Conservation (phyloP, 805 yeast species). For the Komagataella ulmi region DNA sequence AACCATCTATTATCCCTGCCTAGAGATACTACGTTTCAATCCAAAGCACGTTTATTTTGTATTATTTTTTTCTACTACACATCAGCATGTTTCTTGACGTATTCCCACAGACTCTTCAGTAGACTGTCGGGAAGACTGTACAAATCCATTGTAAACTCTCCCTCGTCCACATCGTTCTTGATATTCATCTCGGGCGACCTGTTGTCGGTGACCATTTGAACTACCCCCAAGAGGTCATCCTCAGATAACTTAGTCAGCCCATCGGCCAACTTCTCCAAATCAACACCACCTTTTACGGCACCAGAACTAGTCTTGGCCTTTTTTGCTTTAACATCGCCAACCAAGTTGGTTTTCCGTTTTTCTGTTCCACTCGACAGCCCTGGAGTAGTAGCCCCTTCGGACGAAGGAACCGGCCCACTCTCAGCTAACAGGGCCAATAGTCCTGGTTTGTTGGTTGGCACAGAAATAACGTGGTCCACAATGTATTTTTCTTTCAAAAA, state of each 20-base stretch:
- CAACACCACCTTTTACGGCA: slow-evolving; percentile 66
- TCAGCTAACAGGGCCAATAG: slow-evolving; percentile 64
- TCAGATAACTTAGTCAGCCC: slow-evolving; percentile 80
- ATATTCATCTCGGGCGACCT: slow-evolving; percentile 90
- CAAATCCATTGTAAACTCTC: slow-evolving; percentile 94
- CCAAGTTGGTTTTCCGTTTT: slow-evolving; percentile 6
- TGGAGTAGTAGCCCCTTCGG: slow-evolving; percentile 11
- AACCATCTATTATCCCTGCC: not conserved
- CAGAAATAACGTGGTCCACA: slow-evolving; percentile 62
- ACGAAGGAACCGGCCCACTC: slow-evolving; percentile 69
- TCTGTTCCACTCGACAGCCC: slow-evolving; percentile 1
- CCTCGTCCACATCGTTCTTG: slow-evolving; percentile 90
- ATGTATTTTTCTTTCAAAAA: slow-evolving; percentile 67
- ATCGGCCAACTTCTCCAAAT: slow-evolving; percentile 81
- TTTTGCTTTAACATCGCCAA: slow-evolving; percentile 28
- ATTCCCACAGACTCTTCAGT: slow-evolving; percentile 89
- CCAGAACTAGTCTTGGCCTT: slow-evolving; percentile 29
- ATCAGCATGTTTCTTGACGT: slow-evolving; percentile 57
- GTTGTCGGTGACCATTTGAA: slow-evolving; percentile 96
- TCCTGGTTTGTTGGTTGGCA: slow-evolving; percentile 65
- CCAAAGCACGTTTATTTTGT: not conserved
- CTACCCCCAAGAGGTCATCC: slow-evolving; percentile 88
- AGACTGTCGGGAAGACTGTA: slow-evolving; percentile 86
- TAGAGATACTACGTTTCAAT: not conserved
- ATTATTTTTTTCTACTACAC: not conserved